phyloP scores from a whole-genome alignment of 768 basidiomycete genomes.

The Panellus pusillus region DNA sequence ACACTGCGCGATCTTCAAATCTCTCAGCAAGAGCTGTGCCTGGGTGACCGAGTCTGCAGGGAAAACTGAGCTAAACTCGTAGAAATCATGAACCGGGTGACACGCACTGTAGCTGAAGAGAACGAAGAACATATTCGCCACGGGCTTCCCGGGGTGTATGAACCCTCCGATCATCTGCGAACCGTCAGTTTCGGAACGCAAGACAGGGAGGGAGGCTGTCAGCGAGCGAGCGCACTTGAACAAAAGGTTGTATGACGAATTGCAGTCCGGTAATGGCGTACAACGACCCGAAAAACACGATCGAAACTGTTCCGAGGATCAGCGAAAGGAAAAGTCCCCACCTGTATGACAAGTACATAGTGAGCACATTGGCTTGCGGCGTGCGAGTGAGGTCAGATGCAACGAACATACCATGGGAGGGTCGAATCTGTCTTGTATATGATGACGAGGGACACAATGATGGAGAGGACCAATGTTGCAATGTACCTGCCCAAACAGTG shows the following conservation, averaged over 20 bases:
- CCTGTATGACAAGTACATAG: conserved; percentile 26
- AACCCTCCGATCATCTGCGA: conserved; percentile 60
- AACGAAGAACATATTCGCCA: conserved; percentile 68
- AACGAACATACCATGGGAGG: conserved; percentile 40
- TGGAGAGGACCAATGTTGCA: conserved; percentile 39
- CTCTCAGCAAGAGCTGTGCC: conserved; percentile 42
- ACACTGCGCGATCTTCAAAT: conserved; percentile 52
- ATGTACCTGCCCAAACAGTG: conserved; percentile 33
- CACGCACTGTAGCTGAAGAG: conserved; percentile 48
- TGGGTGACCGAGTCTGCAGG: conserved; percentile 43
- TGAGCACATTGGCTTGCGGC: neutral
- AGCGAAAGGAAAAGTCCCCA: conserved; percentile 50
- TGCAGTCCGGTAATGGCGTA: conserved; percentile 47
- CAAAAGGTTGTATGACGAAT: conserved; percentile 49
- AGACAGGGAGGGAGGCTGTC: neutral
- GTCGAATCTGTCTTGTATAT: conserved; percentile 50
- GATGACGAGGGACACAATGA: conserved; percentile 42
- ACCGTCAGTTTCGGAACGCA: conserved; percentile 5
- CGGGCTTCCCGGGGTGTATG: conserved; percentile 59
- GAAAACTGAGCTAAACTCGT: neutral
- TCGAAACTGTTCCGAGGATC: conserved; percentile 43
- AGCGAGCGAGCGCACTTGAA: conserved; percentile 38
- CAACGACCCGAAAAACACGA: conserved; percentile 46
- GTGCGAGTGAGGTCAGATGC: neutral
- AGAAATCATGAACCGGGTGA: neutral